Percentiles rank a stretch among this genome's conserved stretches.
Evolutionary conservation across 371 early-diverging fungal genomes (phyloP).

Genomic region (Capniomyces stellatus): DNA sequence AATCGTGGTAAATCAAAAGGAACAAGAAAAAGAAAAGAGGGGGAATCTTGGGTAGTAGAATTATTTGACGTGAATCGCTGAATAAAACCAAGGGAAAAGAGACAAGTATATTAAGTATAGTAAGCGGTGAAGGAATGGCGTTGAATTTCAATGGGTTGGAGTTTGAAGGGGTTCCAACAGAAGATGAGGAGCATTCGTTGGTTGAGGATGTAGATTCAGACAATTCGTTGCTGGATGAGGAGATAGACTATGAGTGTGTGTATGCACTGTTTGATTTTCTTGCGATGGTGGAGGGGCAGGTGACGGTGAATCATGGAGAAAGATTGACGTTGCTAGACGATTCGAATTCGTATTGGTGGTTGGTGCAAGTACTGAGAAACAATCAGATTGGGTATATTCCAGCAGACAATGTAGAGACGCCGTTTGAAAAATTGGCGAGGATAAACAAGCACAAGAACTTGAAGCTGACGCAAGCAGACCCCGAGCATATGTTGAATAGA

Average conservation of each 20-base stretch:
- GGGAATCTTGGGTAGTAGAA: too few relatives aligned
- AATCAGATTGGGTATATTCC: constrained; percentile 89
- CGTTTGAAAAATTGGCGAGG: constrained; percentile 71
- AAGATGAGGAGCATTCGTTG: constrained; percentile 29
- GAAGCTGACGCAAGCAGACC: constrained; percentile 32
- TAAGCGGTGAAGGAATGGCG: not conserved
- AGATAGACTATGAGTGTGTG: constrained; percentile 55
- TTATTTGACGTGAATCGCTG: too few relatives aligned
- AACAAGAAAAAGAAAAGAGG: too few relatives aligned
- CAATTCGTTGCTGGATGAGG: constrained; percentile 47
- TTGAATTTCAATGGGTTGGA: constrained; percentile 25
- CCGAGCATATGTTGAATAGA: constrained; percentile 14
- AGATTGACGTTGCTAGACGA: constrained; percentile 79
- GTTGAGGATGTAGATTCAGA: constrained; percentile 39
- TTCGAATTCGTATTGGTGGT: constrained; percentile 94
- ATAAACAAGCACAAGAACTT: constrained; percentile 74
- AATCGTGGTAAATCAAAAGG: too few relatives aligned
- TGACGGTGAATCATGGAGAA: constrained; percentile 75
- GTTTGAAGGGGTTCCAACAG: constrained; percentile 24
- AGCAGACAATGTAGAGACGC: constrained; percentile 91
- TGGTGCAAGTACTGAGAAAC: constrained; percentile 70
- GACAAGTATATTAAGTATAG: too few relatives aligned
- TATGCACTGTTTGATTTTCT: constrained; percentile 91
- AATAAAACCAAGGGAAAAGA: too few relatives aligned
- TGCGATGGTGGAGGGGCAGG: constrained; percentile 85